Evolutionary conservation across 75 land plant species (phyloP).

Genomic region (Larix kaempferi): DNA sequence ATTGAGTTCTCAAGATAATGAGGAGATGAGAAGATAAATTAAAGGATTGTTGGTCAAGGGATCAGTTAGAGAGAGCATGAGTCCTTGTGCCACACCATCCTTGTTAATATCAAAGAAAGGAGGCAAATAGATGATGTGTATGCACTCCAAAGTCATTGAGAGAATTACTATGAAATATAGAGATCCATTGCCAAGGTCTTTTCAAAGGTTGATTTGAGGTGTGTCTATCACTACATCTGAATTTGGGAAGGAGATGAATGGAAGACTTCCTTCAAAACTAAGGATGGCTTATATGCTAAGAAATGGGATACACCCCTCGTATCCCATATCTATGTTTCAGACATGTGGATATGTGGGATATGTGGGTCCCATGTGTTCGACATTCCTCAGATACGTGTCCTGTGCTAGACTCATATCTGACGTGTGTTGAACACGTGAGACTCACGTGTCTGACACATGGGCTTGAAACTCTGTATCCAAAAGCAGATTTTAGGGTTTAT

Average conservation of each 20-base stretch:
- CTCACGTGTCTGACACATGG: background rate
- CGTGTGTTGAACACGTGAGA: no score
- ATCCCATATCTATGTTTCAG: background rate
- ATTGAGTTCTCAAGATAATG: background rate
- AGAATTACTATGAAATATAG: background rate
- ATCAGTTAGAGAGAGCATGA: no score
- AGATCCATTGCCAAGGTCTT: background rate
- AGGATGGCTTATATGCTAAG: background rate
- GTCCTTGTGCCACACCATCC: no score
- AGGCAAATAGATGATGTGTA: background rate
- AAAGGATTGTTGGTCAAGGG: no score
- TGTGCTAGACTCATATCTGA: no score
- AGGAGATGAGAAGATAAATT: background rate
- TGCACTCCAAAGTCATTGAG: background rate
- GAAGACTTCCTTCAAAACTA: background rate
- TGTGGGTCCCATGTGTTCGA: no score
- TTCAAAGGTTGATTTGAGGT: background rate
- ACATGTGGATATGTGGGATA: no score
- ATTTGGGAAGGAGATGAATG: background rate
- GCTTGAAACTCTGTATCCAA: background rate
- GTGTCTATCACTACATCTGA: background rate
- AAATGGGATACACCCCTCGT: background rate
- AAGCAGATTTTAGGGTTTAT: background rate
- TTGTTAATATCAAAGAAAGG: no score
- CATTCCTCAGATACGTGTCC: no score